Conservation (phyloP, 208 protist genomes). For the Porcisia deanei region DNA sequence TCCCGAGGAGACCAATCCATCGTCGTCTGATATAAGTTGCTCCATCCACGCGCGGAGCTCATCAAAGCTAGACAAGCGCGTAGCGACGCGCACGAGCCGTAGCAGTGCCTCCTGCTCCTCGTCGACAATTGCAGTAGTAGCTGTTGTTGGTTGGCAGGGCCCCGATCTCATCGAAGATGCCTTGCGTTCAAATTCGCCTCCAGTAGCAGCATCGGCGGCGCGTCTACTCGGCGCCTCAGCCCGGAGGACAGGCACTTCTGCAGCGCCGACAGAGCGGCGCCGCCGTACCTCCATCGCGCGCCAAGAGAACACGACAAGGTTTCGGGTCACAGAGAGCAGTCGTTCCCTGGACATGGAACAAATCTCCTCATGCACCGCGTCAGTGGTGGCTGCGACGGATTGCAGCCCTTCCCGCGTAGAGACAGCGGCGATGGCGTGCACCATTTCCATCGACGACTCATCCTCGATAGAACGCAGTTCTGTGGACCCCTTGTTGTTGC, state of each 20-base stretch:
- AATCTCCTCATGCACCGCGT: neutral
- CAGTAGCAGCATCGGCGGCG: neutral
- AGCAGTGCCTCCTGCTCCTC: constrained; percentile 8
- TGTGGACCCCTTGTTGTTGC: neutral
- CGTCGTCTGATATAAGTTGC: neutral
- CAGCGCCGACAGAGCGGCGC: neutral
- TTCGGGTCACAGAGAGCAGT: constrained; percentile 5
- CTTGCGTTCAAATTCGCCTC: neutral
- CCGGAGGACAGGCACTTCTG: neutral
- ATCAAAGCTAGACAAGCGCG: constrained; percentile 1
- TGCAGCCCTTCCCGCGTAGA: neutral
- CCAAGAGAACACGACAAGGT: constrained; percentile 22
- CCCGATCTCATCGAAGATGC: neutral
- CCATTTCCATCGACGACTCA: neutral
- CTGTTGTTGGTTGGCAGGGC: neutral
- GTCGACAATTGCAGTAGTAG: neutral
- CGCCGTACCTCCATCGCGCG: constrained; percentile 10
- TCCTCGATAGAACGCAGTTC: neutral
- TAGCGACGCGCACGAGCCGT: constrained; percentile 10
- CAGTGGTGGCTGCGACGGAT: neutral
- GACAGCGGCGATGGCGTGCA: constrained; percentile 4
- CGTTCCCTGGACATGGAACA: neutral
- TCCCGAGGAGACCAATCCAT: too few species aligned
- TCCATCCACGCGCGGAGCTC: constrained; percentile 12
- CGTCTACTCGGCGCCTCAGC: neutral